Evolutionary conservation across 192 early-diverging fungal species (phyloP).

Genomic region (Backusella sp.): DNA sequence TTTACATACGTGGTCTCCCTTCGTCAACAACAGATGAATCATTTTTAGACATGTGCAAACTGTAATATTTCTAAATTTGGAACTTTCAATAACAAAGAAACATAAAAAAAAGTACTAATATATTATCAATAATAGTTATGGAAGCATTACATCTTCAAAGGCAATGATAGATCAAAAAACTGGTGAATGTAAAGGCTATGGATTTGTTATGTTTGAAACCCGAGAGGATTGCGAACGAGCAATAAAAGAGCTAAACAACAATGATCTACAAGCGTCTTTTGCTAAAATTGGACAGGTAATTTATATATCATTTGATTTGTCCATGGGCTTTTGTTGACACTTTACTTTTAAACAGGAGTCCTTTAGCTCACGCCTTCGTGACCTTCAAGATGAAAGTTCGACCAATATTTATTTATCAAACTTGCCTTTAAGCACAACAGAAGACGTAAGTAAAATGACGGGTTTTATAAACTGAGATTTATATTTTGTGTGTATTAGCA

Average conservation of each 20-base stretch:
- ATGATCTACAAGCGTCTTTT: slow-evolving; percentile 74
- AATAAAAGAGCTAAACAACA: slow-evolving; percentile 62
- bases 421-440: slow-evolving; percentile 70
- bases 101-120: not conserved
- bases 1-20: slow-evolving; percentile 81
- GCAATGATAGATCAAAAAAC: slow-evolving; percentile 81
- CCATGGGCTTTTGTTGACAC: not conserved
- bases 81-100: slow-evolving; percentile 16
- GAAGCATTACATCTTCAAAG: slow-evolving; percentile 76
- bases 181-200: slow-evolving; percentile 85
- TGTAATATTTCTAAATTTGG: slow-evolving; percentile 45
- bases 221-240: slow-evolving; percentile 64
- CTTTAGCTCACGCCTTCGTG: slow-evolving; percentile 66
- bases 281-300: slow-evolving; percentile 62
- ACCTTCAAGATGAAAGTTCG: slow-evolving; percentile 70
- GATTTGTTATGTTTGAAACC: slow-evolving; percentile 83
- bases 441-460: slow-evolving; percentile 48
- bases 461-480: not conserved
- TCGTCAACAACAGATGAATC: slow-evolving; percentile 65
- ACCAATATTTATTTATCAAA: slow-evolving; percentile 88
- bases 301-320: not conserved
- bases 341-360: slow-evolving; percentile 51
- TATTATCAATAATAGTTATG: slow-evolving; percentile 47
- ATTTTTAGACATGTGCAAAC: slow-evolving; percentile 58
- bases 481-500: slow-evolving; percentile 22